Base-by-base conservation (phyloP, 768 basidiomycete genomes). In the Collybiopsis confluens region DNA sequence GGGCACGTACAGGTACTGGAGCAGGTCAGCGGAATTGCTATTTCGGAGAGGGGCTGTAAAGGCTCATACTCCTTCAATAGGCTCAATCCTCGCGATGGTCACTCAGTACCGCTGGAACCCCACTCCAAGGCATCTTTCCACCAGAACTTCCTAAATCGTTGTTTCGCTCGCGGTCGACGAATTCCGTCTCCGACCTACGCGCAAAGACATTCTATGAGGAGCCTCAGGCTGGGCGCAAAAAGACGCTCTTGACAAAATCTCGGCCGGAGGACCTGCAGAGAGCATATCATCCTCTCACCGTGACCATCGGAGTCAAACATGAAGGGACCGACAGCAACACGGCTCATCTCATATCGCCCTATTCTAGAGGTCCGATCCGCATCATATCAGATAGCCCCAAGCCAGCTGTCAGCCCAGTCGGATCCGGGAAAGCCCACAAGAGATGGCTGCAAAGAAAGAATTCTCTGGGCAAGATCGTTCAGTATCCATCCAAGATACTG, bases 61-160 rank as follows among this genome's bases (percentile, higher is more conserved):
- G n/a, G 13, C 33, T 49, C 16, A 20, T 36, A 15, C 20, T 35
- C 18, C n/a, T 36, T 26, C 7, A 21, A 5, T 30, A 52, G 50
- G 41, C 41, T 43, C 50, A 52, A 27, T 41, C 50, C n/a, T 52
- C 50, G 28, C 50, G 50, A 40, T 52, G 50, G 50, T 52, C 50
- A 15, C 50, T 52, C 38, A 52, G 50, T 15, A 52, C 50, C 21
- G 27, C 37, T 18, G 40, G 40, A 41, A 52, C 50, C 9, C 50
- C 50, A 7, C 40, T 41, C 4, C 16, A 52, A 28, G 40, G 50
- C 4, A 4, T 40, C 16, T 52, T 52, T 41, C 50, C 50, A 20
- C 18, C 50, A 24, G 38, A 41, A 7, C 9, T 27, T 4, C 24
- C 30, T 33, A 33, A 13, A 26, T n/a, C 24, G 8, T 10, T 52